These are phyloP conservation scores for Aristolochia contorta DNA, from an alignment of 164 flowering plant genomes.

Conservation along the genomic window DNA sequence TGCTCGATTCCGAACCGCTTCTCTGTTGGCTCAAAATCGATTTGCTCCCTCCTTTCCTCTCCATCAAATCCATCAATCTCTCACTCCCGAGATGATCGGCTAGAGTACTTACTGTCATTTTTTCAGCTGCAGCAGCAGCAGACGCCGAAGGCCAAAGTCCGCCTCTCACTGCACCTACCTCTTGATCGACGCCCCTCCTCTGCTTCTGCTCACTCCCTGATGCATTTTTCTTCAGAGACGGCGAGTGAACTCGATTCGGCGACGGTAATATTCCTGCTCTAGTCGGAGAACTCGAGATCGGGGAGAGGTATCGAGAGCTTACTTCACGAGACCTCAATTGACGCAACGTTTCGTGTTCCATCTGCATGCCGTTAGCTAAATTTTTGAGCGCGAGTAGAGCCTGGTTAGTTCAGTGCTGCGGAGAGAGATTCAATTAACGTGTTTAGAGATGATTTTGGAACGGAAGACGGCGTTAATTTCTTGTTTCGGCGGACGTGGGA, in stretches of 20 bases:
- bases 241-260: conserved; percentile 30
- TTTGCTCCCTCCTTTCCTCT: conserved; percentile 2
- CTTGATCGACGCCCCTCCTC: conserved; percentile 15
- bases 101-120: conserved; percentile 11
- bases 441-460: too few species aligned
- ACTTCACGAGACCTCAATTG: conserved; percentile 45
- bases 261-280: conserved; percentile 18
- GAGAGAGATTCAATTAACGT: too few species aligned
- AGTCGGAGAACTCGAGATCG: conserved; percentile 7
- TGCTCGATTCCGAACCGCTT: conserved; percentile 21
- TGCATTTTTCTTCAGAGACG: conserved; percentile 22
- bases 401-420: too few species aligned
- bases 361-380: too few species aligned
- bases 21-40: conserved; percentile 21
- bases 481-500: too few species aligned
- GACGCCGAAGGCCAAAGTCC: conserved; percentile 50
- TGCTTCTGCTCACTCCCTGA: conserved; percentile 20
- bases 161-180: conserved; percentile 18
- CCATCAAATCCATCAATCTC: conserved; percentile 26
- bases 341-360: conserved; percentile 11
- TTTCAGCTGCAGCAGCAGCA: conserved; percentile 14
- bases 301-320: conserved; percentile 54
- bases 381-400: too few species aligned
- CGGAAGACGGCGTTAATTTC: too few species aligned
- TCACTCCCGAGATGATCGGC: conserved; percentile 51